Evolutionary conservation across 169 alveolate genomes (phyloP), one percentile per base, ranked within the genome.

Genomic region (Cryptosporidium parvum): DNA sequence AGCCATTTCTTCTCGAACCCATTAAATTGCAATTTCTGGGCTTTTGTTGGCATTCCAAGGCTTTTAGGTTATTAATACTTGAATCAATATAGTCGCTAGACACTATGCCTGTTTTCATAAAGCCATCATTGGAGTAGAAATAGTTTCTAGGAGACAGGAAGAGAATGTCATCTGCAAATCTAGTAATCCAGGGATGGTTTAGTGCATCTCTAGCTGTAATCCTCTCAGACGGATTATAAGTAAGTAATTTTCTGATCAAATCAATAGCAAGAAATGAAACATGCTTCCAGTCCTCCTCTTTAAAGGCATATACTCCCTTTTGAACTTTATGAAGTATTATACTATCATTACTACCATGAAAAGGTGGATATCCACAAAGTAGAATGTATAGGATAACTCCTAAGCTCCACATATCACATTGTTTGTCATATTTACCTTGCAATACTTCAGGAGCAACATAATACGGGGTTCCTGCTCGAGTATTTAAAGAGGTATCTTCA

Each of bases 381-480:
- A 95, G 35, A 33, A 91, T 91, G 69, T 89, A 95, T 62, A 73
- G 26, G 2, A 85, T 75, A 7, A 84, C 92, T 0, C 92, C 92
- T 59, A 85, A 61, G 71, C 92, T 85, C 92, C 92, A 85, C 92
- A 85, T 70, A 70, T 85, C 92, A 16, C 92, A 85, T 42, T 85
- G 71, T 48, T 73, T 93, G 65, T 93, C 94, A 85, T 95, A 95
- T 45, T 89, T 68, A 59, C 94, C 94, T 56, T 70, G 75, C 16
- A 85, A 39, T 1, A 95, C 96, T 73, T 95, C 96, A 52, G 96
- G 97, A 0, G 97, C 96, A 51, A 95, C 97, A 70, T 95, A 95
- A 61, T 94, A 95, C 10, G 96, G 94, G 65, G 96, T 85, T n/a
- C 92, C 85, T 45, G 92, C 92, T 3, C 86, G 71, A 10, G 92